phyloP scores from a whole-genome alignment of 108 stramenopile genomes.

The Mediolabrus comicus region DNA sequence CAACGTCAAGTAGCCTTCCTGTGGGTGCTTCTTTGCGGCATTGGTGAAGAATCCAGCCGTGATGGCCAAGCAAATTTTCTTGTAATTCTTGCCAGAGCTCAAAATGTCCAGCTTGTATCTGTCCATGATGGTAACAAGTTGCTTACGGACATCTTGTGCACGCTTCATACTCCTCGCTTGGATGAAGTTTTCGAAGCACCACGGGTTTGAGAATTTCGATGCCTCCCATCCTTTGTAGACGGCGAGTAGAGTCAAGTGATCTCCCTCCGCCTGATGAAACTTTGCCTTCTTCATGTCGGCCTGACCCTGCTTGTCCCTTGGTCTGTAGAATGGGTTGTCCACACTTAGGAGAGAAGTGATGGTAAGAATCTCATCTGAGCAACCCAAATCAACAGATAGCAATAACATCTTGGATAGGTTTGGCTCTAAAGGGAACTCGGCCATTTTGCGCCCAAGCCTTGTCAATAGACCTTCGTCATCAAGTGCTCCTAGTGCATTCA shows the following conservation, averaged over 20 bases:
- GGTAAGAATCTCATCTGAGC: conserved; percentile 97
- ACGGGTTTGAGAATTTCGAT: conserved; percentile 91
- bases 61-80: conserved; percentile 95
- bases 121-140: conserved; percentile 98
- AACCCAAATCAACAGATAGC: conserved; percentile 94
- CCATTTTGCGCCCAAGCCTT: conserved; percentile 95
- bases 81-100: conserved; percentile 96
- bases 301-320: conserved; percentile 97
- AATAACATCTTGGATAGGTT: conserved; percentile 94
- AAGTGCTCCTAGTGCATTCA: conserved; percentile 94
- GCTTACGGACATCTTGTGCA: conserved; percentile 99
- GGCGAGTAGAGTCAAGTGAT: conserved; percentile 94
- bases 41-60: conserved; percentile 98
- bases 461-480: conserved; percentile 97
- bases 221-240: conserved; percentile 98
- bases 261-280: conserved; percentile 99
- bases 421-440: conserved; percentile 98
- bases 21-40: conserved; percentile 98
- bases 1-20: conserved; percentile 97
- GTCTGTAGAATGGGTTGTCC: conserved; percentile 97
- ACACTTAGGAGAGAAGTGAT: conserved; percentile 97
- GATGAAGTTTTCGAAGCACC: conserved; percentile 99
- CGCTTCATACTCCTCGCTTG: conserved; percentile 96
- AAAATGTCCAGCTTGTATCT: conserved; percentile 94
- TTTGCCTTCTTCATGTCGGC: conserved; percentile 99